Conservation (phyloP, 345 rosid genomes). For the Gynandropsis gynandra region DNA sequence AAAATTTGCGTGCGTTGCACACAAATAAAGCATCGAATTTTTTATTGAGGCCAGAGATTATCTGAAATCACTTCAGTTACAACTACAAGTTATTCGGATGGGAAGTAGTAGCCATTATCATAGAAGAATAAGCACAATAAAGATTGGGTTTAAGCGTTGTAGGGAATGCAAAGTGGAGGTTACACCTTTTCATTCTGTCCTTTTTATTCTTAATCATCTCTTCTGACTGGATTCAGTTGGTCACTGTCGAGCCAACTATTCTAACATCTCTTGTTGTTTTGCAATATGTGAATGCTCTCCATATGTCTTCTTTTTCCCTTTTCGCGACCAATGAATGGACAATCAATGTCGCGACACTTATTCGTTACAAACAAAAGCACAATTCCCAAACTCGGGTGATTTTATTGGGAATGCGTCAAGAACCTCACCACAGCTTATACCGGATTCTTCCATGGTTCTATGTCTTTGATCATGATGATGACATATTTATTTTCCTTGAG, state of each 20-base stretch:
- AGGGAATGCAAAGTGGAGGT: too few relatives aligned
- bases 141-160: too few relatives aligned
- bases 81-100: too few relatives aligned
- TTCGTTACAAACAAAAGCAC: constrained; percentile 34
- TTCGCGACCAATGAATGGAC: constrained; percentile 33
- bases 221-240: constrained; percentile 18
- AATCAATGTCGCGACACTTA: constrained; percentile 28
- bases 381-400: constrained; percentile 44
- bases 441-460: constrained; percentile 18
- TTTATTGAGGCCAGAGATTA: too few relatives aligned
- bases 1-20: too few relatives aligned
- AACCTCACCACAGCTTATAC: constrained; percentile 21
- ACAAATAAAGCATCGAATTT: too few relatives aligned
- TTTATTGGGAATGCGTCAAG: constrained; percentile 42
- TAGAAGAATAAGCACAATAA: too few relatives aligned
- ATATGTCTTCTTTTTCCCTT: constrained; percentile 66
- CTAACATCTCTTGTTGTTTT: constrained; percentile 51
- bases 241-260: constrained; percentile 30
- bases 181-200: too few relatives aligned
- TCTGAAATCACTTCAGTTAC: too few relatives aligned
- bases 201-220: constrained; percentile 23
- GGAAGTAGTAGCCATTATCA: too few relatives aligned
- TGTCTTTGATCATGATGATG: not conserved
- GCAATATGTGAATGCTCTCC: constrained; percentile 41
- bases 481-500: not conserved